These are phyloP conservation scores for Trametes sp. DNA, from an alignment of 1,284 basidiomycete genomes.

Conservation along the genomic window DNA sequence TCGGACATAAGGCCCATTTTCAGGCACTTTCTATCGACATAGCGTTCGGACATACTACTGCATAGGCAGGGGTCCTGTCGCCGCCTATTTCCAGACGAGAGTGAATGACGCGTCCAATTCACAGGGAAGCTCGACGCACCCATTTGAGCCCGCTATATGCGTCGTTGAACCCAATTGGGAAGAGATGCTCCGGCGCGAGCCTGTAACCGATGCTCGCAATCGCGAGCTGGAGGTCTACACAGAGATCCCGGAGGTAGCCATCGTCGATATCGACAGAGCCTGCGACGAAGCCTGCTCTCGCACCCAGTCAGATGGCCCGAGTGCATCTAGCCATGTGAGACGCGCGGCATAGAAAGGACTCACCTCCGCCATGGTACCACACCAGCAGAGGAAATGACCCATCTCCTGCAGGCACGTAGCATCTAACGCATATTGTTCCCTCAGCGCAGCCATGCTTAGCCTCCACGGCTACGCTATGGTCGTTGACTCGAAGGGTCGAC, in stretches of 20 bases:
- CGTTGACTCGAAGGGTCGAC: not conserved
- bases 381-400: conserved; percentile 16
- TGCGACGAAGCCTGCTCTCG: conserved; percentile 17
- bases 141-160: conserved; percentile 45
- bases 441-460: not conserved
- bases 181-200: conserved; percentile 48
- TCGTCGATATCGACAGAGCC: conserved; percentile 33
- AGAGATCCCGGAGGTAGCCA: conserved; percentile 24
- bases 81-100: not conserved
- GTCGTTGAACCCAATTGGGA: conserved; percentile 49
- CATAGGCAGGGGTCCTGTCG: not conserved
- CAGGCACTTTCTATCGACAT: not conserved
- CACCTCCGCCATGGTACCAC: conserved; percentile 25
- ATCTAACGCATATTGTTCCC: not conserved
- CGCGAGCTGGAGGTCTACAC: conserved; percentile 28
- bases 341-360: not conserved
- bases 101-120: not conserved
- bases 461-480: not conserved
- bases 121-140: conserved; percentile 19
- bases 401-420: not conserved
- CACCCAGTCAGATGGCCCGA: no score
- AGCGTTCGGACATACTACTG: not conserved
- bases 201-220: conserved; percentile 33
- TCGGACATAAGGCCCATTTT: not conserved
- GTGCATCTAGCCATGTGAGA: not conserved